Evolutionary conservation across 257 asterid species (phyloP).

Genomic region (Solanum boliviense): DNA sequence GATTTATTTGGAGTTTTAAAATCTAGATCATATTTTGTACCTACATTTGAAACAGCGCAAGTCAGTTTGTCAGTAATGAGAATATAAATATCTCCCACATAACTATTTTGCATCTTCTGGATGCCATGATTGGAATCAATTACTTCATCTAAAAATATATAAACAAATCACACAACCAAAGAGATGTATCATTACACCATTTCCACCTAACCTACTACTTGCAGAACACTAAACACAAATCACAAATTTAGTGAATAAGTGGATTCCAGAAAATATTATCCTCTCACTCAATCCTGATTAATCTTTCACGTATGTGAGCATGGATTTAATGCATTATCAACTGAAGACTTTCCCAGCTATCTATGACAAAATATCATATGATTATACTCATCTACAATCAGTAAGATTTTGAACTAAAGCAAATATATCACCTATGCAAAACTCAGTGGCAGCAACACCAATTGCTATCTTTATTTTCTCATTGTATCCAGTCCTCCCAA

Average conservation of each 20-base stretch:
- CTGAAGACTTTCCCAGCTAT: not conserved
- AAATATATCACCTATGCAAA: constrained; percentile 73
- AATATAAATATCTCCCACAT: not conserved
- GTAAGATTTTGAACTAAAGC: not conserved
- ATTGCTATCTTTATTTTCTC: constrained; percentile 85
- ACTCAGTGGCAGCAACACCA: constrained; percentile 88
- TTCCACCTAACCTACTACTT: not conserved
- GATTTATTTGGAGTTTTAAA: constrained; percentile 70
- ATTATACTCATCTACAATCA: not conserved
- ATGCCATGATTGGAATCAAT: not conserved
- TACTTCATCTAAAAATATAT: not conserved
- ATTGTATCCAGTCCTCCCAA: constrained; percentile 73
- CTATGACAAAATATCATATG: not conserved
- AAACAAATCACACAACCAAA: not conserved
- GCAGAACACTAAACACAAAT: not conserved
- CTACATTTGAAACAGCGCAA: constrained; percentile 25
- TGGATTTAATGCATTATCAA: not conserved
- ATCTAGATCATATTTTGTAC: constrained; percentile 95
- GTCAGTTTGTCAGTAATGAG: constrained; percentile 4
- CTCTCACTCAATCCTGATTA: not conserved
- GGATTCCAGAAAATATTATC: not conserved
- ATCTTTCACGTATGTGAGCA: not conserved
- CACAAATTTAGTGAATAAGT: not conserved
- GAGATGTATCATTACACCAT: not conserved
- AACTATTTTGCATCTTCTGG: not conserved